Conservation (phyloP, 495 filamentous ascomycete species). For the Penicillium angulare region DNA sequence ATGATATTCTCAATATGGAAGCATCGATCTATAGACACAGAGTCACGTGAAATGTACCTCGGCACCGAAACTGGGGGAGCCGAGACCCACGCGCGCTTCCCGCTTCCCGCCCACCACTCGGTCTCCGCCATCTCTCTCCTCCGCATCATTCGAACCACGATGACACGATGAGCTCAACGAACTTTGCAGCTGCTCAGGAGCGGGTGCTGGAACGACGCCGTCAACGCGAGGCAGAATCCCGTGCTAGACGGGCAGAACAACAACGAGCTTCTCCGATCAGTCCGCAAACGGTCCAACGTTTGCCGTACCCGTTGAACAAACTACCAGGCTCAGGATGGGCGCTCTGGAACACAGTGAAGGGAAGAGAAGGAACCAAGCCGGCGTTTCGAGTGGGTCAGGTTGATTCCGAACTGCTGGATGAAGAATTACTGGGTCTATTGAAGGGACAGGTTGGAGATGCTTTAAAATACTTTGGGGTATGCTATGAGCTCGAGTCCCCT, state of each 20-base stretch:
- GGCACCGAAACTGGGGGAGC: constrained; percentile 36
- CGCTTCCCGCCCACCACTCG: constrained; percentile 12
- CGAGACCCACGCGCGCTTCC: constrained; percentile 18
- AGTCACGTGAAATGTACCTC: constrained; percentile 38
- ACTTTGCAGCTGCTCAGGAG: constrained; percentile 83
- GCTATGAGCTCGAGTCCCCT: not conserved
- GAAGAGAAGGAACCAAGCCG: constrained; percentile 76
- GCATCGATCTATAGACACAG: not conserved
- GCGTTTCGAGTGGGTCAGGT: constrained; percentile 95
- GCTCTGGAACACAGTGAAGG: constrained; percentile 68
- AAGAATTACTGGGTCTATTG: constrained; percentile 83
- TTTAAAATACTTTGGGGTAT: constrained; percentile 78
- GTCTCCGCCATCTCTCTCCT: constrained; percentile 6
- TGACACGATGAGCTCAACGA: constrained; percentile 65
- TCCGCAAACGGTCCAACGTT: constrained; percentile 46
- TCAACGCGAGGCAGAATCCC: constrained; percentile 62
- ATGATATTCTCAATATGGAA: no score
- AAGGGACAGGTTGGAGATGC: constrained; percentile 86
- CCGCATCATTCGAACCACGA: constrained; percentile 29
- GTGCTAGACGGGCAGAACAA: constrained; percentile 54
- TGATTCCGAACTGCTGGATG: constrained; percentile 92
- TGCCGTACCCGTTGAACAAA: constrained; percentile 64
- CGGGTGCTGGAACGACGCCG: constrained; percentile 76
- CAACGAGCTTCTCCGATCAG: constrained; percentile 58
- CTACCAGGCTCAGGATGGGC: constrained; percentile 55